Evolutionary conservation across 2,329 filamentous ascomycete species (phyloP), one percentile per base, ranked within the genome.

Genomic region (Endocalyx cinctus): DNA sequence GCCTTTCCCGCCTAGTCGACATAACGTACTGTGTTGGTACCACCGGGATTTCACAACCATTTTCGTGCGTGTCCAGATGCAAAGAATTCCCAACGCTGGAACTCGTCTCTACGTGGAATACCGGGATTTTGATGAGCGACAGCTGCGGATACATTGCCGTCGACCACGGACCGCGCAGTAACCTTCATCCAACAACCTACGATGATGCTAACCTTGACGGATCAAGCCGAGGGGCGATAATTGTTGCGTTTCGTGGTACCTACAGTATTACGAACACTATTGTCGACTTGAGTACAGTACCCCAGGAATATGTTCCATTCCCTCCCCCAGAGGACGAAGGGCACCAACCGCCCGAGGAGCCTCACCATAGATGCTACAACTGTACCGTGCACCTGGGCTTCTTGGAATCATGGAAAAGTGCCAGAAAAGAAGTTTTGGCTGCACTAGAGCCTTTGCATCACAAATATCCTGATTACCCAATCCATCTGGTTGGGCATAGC

Each of bases 351-450:
- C 51, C 53, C 15, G 48, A 54, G 29, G 51, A 62, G 35, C 59
- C 60, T n/a, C 55, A 64, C 25, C 67, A 72, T 16, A 74, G 70
- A 46, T 98, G 92, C 60, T 58, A 66, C 6, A 90, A 95, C 57
- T 98, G 92, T 59, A 94, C 86, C 5, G 90, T 97, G 2, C 92
- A 98, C 57, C 80, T 79, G 39, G 92, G 92, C 13, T 98, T 98
- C 60, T 76, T 92, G 54, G 70, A 74, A 12, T 89, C 87, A 1
- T 98, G 92, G 90, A 67, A 73, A 31, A 79, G 81, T 51, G 85
- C 89, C 1, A 76, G 87, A 30, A 64, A 72, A 18, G 63, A 73
- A 3, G 77, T 98, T 17, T 58, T 95, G 12, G 75, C 82, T 0
- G 66, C 79, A 17, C 63, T 98, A 4, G 65, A 76, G 34, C 60